Evolutionary conservation across 257 asterid genomes (phyloP).

Genomic region (Lavandula angustifolia): DNA sequence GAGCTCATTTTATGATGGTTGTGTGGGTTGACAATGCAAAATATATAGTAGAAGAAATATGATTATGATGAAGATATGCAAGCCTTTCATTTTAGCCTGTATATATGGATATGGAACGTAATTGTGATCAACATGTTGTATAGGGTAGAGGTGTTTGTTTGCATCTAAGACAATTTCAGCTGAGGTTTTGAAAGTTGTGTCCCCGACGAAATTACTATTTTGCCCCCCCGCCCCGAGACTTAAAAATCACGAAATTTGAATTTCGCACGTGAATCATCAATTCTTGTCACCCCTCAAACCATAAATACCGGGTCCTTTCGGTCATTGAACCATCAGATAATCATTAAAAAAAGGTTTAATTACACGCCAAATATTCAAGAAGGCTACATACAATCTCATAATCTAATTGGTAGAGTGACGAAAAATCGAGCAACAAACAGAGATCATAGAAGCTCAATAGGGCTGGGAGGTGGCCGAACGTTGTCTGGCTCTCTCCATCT

Average conservation of each 20-base stretch:
- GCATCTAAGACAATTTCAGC: too few relatives aligned
- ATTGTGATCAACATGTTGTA: conserved; percentile 24
- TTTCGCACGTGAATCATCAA: too few relatives aligned
- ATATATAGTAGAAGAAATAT: too few relatives aligned
- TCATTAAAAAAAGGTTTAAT: neutral
- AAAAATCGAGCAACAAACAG: neutral
- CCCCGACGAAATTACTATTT: too few relatives aligned
- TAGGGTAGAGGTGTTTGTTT: too few relatives aligned
- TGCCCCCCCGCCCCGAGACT: too few relatives aligned
- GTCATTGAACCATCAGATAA: neutral
- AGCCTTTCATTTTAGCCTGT: conserved; percentile 19
- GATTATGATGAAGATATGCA: conserved; percentile 8
- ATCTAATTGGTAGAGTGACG: neutral
- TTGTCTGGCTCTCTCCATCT: conserved; percentile 87
- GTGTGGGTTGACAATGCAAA: neutral
- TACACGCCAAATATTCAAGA: conserved; percentile 4
- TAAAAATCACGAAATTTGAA: too few relatives aligned
- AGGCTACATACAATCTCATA: neutral
- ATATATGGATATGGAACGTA: too few relatives aligned
- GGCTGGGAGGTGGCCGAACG: conserved; percentile 40
- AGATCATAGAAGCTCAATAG: neutral
- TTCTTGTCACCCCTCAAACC: too few relatives aligned
- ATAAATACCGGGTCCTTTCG: too few relatives aligned
- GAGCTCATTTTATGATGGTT: conserved; percentile 18
- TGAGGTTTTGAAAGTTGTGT: too few relatives aligned